phyloP scores from a whole-genome alignment of 2,329 filamentous ascomycete genomes.

The Plenodomus biglobosus region DNA sequence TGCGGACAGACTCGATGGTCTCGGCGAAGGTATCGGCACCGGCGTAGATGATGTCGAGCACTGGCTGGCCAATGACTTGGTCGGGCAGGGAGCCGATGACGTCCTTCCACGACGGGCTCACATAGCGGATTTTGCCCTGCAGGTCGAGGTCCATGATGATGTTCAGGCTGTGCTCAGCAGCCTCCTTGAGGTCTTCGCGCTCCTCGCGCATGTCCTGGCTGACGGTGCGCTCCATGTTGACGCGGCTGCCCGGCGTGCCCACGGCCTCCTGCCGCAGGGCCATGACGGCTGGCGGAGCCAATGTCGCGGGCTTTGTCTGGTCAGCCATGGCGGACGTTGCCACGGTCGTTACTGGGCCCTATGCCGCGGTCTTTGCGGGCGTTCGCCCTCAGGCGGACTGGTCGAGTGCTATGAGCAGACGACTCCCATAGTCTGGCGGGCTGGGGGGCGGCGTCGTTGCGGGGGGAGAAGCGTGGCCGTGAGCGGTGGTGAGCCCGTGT shows the following conservation, averaged over 20 bases:
- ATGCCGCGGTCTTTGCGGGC: not conserved
- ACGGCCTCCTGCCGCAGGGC: constrained; percentile 48
- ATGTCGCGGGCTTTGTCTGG: constrained; percentile 32
- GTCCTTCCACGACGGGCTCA: constrained; percentile 93
- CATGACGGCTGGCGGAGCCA: constrained; percentile 49
- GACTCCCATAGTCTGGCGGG: constrained; percentile 1
- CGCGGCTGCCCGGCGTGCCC: constrained; percentile 25
- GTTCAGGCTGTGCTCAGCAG: constrained; percentile 93
- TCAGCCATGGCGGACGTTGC: constrained; percentile 22
- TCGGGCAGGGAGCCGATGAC: constrained; percentile 80
- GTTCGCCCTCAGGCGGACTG: not conserved
- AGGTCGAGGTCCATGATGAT: constrained; percentile 93
- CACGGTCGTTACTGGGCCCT: not conserved
- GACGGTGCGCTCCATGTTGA: constrained; percentile 63
- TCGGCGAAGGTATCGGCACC: constrained; percentile 80
- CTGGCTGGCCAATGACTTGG: constrained; percentile 71
- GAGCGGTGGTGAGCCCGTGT: not conserved
- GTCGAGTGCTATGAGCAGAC: not conserved
- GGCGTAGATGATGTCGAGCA: constrained; percentile 78
- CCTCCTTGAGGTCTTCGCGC: constrained; percentile 89
- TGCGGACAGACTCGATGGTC: constrained; percentile 78
- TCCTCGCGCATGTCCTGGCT: constrained; percentile 92
- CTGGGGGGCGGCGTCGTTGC: too few relatives aligned
- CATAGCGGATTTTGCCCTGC: constrained; percentile 89
- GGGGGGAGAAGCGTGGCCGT: not conserved